Percentiles rank a stretch among this genome's conserved stretches.
These are phyloP conservation scores for Botrytis sinoallii DNA, from an alignment of 2,329 filamentous ascomycete genomes.

Conservation along the genomic window DNA sequence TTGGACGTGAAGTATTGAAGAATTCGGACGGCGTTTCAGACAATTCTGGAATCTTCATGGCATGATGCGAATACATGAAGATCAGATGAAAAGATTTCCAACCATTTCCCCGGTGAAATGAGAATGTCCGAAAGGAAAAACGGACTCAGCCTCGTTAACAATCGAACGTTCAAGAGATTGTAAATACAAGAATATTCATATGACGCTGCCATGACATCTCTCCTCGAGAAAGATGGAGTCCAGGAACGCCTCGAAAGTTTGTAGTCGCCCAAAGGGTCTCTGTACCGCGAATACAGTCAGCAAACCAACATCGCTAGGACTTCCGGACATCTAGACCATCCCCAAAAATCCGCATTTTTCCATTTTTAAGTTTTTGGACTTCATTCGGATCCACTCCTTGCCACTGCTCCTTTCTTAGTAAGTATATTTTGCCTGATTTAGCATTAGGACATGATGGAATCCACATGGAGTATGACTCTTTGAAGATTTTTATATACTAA, in stretches of 20 bases:
- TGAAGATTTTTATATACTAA: constrained; percentile 8
- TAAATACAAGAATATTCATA: neutral
- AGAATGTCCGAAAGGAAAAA: neutral
- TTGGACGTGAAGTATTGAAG: neutral
- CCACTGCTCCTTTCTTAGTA: neutral
- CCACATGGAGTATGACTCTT: constrained; percentile 9
- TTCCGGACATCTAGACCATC: constrained; percentile 12
- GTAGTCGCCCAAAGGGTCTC: neutral
- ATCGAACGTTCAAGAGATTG: constrained; percentile 7
- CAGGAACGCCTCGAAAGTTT: neutral
- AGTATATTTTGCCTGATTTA: neutral
- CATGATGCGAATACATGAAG: neutral
- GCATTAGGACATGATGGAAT: neutral
- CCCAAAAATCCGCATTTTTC: constrained; percentile 3
- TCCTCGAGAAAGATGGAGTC: constrained; percentile 2
- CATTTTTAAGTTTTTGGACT: neutral
- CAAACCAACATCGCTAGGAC: neutral
- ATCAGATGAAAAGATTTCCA: neutral
- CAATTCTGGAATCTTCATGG: neutral
- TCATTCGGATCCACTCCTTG: neutral
- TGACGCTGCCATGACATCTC: neutral
- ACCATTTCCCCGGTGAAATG: neutral
- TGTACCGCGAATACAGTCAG: neutral
- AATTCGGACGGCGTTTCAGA: neutral
- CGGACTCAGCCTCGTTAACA: constrained; percentile 9